phyloP scores from a whole-genome alignment of 805 yeast species.

The Tetrapisispora taiwanensis region DNA sequence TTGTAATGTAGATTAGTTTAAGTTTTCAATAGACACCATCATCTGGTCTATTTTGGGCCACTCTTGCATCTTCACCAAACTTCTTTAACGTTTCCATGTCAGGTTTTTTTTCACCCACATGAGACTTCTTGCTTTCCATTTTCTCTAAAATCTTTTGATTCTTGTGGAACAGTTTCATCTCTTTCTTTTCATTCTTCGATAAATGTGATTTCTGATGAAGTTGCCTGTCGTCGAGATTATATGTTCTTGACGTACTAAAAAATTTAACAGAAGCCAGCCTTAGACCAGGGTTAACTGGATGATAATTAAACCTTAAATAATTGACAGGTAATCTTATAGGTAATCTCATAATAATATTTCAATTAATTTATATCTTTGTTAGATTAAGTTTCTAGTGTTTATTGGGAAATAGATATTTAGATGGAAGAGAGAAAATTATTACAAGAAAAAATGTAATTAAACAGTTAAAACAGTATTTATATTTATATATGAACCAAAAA shows the following conservation, averaged over 20 bases:
- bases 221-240: neutral
- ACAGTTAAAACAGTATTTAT: too few species aligned
- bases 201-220: constrained; percentile 10
- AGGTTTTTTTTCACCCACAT: constrained; percentile 11
- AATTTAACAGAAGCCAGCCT: neutral
- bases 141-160: constrained; percentile 22
- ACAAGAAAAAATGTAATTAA: too few species aligned
- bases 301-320: neutral
- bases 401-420: too few species aligned
- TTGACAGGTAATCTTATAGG: neutral
- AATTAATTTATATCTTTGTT: too few species aligned
- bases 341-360: neutral
- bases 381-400: too few species aligned
- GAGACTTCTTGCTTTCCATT: constrained; percentile 14
- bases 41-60: constrained; percentile 29
- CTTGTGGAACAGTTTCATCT: constrained; percentile 20
- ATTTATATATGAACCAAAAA: too few species aligned
- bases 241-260: neutral
- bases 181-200: constrained; percentile 14
- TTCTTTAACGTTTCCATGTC: constrained; percentile 18
- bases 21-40: constrained; percentile 25
- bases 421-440: too few species aligned
- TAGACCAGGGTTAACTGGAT: neutral
- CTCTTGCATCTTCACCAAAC: constrained; percentile 25
- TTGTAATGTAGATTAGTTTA: too few species aligned